Evolutionary conservation across 345 rosid species (phyloP), one percentile per base, ranked within the genome.

Genomic region (Eucalyptus grandis): DNA sequence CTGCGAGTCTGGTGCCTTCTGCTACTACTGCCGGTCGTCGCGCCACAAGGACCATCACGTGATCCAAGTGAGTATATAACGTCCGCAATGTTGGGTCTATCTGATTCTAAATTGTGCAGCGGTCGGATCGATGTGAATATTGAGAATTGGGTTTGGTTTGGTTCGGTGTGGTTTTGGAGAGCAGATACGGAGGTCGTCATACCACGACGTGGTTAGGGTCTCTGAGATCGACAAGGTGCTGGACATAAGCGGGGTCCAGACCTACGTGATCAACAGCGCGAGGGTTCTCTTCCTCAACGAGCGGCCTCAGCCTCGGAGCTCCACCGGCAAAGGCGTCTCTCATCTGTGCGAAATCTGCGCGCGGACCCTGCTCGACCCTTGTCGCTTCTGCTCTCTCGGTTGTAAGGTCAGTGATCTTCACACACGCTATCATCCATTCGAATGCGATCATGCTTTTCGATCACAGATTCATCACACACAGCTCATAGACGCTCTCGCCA

Each of bases 21-120:
- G 90, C 88, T 89, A 86, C 62, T 89, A 86, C 88, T 89, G 90
- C 90, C 90, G 90, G 40, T 89, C 88, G 26, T 86, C 88, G 7
- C 85, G 60, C 30, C 90, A 89, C 88, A 89, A 89, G 88, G 90
- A 89, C 44, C 90, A 89, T 49, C 60, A 11, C 27, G 90, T 86
- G 9, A 86, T 89, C 60, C 90, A 89, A 86, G 90, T 89, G 62
- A 80, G 86, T 67, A 47, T 67, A 47, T 37, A 11, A 86, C 46
- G 21, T 40, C 31, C 30, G 15, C 24, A 24, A 49, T 49, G 53
- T 47, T 26, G 24, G 37, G 53, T n/a, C 24, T 86, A 30, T 86
- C 43, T 86, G 53, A 46, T n/a, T 31, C 46, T 49, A 31, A 31
- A 86, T 47, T 44, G 34, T 49, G 4, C 40, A 4, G 77, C 21